Evolutionary conservation across 2,329 filamentous ascomycete species (phyloP).

Genomic region (Atkinsonella hypoxylon): DNA sequence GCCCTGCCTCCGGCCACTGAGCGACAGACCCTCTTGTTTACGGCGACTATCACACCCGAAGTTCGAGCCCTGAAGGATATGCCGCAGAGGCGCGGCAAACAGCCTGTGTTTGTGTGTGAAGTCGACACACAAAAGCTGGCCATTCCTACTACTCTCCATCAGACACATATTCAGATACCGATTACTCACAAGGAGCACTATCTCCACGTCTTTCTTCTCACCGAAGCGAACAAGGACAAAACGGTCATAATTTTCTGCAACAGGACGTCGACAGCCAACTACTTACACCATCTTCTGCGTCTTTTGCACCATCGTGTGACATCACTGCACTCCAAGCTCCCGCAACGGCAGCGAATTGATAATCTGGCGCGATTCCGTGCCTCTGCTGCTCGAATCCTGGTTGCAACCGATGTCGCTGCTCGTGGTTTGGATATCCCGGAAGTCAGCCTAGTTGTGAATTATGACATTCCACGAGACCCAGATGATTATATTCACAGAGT

Average conservation of each 20-base stretch:
- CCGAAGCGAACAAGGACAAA: slow-evolving; percentile 61
- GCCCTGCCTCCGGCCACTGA: slow-evolving; percentile 64
- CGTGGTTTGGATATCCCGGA: slow-evolving; percentile 92
- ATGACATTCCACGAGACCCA: slow-evolving; percentile 88
- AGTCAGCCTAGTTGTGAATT: slow-evolving; percentile 85
- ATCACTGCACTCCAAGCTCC: slow-evolving; percentile 75
- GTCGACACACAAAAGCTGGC: slow-evolving; percentile 64
- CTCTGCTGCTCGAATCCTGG: slow-evolving; percentile 73
- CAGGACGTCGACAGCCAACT: slow-evolving; percentile 74
- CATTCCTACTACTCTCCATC: slow-evolving; percentile 67
- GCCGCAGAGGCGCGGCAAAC: slow-evolving; percentile 55
- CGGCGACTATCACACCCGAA: slow-evolving; percentile 87
- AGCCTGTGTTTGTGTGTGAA: slow-evolving; percentile 80
- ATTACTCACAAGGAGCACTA: slow-evolving; percentile 93
- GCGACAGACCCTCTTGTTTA: slow-evolving; percentile 92
- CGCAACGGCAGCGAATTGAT: slow-evolving; percentile 71
- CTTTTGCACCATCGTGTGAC: slow-evolving; percentile 83
- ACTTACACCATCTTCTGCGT: slow-evolving; percentile 78
- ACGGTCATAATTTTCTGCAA: slow-evolving; percentile 92
- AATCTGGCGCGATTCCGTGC: slow-evolving; percentile 90
- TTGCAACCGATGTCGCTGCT: slow-evolving; percentile 90
- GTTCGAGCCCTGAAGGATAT: slow-evolving; percentile 76
- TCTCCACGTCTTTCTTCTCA: slow-evolving; percentile 77
- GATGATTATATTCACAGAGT: slow-evolving; percentile 97
- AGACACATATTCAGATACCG: slow-evolving; percentile 78